Percentiles rank a stretch among this genome's conserved stretches.
These are phyloP conservation scores for Hymenotorrendiella dingleyae DNA, from an alignment of 2,329 filamentous ascomycete species.

Conservation along the genomic window DNA sequence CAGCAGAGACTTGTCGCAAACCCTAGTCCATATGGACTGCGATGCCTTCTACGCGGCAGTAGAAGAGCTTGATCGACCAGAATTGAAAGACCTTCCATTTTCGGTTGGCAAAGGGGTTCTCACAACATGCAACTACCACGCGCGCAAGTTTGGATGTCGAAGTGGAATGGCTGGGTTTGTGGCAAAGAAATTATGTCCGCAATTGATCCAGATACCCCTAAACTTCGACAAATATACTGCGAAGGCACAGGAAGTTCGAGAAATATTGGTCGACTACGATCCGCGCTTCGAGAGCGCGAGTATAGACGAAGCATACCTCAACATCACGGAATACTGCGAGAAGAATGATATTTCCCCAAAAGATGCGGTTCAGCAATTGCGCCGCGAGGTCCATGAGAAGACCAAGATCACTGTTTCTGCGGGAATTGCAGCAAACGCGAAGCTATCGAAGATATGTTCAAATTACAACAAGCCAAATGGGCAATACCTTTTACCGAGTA, in stretches of 20 bases:
- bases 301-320: slow-evolving; percentile 94
- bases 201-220: slow-evolving; percentile 73
- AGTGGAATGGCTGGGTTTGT: slow-evolving; percentile 97
- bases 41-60: slow-evolving; percentile 97
- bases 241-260: slow-evolving; percentile 82
- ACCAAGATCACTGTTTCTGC: slow-evolving; percentile 87
- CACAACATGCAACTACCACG: slow-evolving; percentile 77
- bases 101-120: slow-evolving; percentile 71
- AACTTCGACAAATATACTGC: slow-evolving; percentile 88
- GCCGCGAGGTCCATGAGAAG: slow-evolving; percentile 67
- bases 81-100: slow-evolving; percentile 81
- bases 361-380: slow-evolving; percentile 70
- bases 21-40: slow-evolving; percentile 88
- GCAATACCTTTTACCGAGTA: slow-evolving; percentile 70
- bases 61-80: slow-evolving; percentile 76
- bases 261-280: slow-evolving; percentile 81
- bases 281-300: slow-evolving; percentile 87
- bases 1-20: slow-evolving; percentile 73
- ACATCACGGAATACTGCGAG: slow-evolving; percentile 81
- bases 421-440: slow-evolving; percentile 88
- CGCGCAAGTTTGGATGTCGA: slow-evolving; percentile 81
- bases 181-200: slow-evolving; percentile 86
- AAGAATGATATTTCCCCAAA: slow-evolving; percentile 63
- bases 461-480: slow-evolving; percentile 97
- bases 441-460: slow-evolving; percentile 89